Conservation (phyloP, 768 basidiomycete species). For the Tulasnella sp. region DNA sequence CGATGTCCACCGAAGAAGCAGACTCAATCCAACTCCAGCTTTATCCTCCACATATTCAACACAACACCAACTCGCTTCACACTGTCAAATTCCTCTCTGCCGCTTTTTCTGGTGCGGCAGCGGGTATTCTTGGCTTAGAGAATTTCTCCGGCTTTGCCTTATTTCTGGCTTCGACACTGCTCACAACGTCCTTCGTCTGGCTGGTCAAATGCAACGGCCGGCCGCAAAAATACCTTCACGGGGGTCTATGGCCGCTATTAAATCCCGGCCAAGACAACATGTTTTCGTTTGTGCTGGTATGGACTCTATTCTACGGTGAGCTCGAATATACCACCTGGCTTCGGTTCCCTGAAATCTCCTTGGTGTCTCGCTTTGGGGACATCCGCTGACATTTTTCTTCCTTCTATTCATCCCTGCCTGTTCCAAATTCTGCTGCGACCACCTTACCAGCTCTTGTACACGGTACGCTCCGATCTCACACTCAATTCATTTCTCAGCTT, state of each 20-base stretch:
- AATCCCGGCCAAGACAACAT: constrained; percentile 85
- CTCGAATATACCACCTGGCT: constrained; percentile 5
- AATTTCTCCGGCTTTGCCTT: constrained; percentile 75
- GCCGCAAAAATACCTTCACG: constrained; percentile 49
- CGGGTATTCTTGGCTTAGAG: constrained; percentile 80
- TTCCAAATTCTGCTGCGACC: constrained; percentile 6
- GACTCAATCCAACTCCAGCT: constrained; percentile 21
- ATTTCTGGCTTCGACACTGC: constrained; percentile 55
- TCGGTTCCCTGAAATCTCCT: not conserved
- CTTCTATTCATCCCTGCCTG: not conserved
- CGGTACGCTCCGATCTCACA: constrained; percentile 24
- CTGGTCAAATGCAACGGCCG: constrained; percentile 58
- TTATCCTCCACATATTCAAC: constrained; percentile 53
- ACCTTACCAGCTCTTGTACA: constrained; percentile 34
- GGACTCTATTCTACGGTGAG: constrained; percentile 90
- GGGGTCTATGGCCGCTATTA: constrained; percentile 54
- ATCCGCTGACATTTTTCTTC: not conserved
- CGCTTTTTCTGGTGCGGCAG: constrained; percentile 77
- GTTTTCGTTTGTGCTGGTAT: constrained; percentile 83
- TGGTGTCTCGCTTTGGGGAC: not conserved
- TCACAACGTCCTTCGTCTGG: constrained; percentile 55
- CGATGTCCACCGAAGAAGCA: constrained; percentile 9
- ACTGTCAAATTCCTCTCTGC: constrained; percentile 71
- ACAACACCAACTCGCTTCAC: constrained; percentile 41
- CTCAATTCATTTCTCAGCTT: constrained; percentile 10